phyloP scores from a whole-genome alignment of 2,329 filamentous ascomycete species.

The Fusarium sp. region DNA sequence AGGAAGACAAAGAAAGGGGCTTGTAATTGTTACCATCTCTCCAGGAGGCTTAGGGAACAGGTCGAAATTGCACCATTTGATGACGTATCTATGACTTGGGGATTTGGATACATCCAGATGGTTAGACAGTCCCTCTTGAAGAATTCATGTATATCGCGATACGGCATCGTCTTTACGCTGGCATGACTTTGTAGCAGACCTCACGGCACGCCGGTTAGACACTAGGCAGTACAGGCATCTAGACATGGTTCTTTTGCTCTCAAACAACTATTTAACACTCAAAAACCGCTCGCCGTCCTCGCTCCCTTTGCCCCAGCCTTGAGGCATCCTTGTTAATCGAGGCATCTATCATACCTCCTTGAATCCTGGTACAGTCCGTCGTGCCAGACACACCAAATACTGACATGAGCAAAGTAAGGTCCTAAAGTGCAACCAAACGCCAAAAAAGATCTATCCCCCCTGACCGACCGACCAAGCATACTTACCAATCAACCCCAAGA shows the following conservation, averaged over 20 bases:
- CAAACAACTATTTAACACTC: constrained; percentile 28
- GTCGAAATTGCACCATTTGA: constrained; percentile 40
- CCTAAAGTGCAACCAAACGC: constrained; percentile 41
- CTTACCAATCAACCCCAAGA: neutral
- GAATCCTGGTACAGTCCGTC: constrained; percentile 19
- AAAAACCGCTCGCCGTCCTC: constrained; percentile 12
- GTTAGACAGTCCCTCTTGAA: constrained; percentile 28
- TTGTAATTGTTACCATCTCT: constrained; percentile 48
- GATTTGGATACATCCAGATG: constrained; percentile 16
- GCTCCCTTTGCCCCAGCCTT: constrained; percentile 17
- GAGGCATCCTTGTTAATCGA: constrained; percentile 21
- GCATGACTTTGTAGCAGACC: constrained; percentile 1
- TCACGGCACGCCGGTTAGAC: constrained; percentile 18
- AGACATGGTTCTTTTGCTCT: constrained; percentile 37
- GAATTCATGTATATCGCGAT: constrained; percentile 34
- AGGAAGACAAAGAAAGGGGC: constrained; percentile 36
- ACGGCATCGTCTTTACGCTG: constrained; percentile 7
- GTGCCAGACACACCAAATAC: constrained; percentile 28
- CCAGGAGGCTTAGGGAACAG: constrained; percentile 41
- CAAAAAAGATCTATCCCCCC: constrained; percentile 32
- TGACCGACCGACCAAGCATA: constrained; percentile 22
- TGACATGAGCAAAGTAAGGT: constrained; percentile 24
- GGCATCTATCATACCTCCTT: constrained; percentile 22
- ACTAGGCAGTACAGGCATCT: constrained; percentile 29
- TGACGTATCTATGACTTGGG: constrained; percentile 37